Base-by-base conservation (phyloP, 495 filamentous ascomycete genomes). In the Copromyces sp. region DNA sequence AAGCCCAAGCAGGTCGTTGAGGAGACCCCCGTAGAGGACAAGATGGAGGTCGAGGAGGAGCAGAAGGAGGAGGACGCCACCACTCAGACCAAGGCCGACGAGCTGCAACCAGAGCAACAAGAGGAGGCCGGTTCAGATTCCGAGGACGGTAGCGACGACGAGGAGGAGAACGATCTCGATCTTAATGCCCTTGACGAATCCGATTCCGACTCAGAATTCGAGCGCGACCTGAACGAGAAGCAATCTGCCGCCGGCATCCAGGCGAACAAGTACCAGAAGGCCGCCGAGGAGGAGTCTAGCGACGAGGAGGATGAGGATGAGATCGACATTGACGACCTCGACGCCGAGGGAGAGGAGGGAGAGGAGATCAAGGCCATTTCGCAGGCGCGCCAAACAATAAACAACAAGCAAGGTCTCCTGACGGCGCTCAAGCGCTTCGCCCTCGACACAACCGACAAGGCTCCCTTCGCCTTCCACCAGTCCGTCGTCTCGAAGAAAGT, bases 381-480 rank as follows among this genome's bases (percentile, higher is more conserved):
- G 20, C 90, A 96, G 81, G 93, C 95, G 78, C 93, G 95, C 75
- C 90, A 97, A 74, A 98, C 94, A 61, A 98, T 98, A 84, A 98
- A 99, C 87, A 99, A 99, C 84, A 93, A 92, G 69, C 83, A 92
- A 71, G 95, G 93, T 29, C 92, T 99, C 42, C 89, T 86, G 71
- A 83, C 90, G 73, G 87, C 92, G 39, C 86, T 94, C 71, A 91
- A 91, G 76, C 92, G 93, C 77, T 94, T 99, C 77, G 81, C 84
- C 68, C 80, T 93, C 74, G 88, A 92, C 71, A 86, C 75, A 84
- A 82, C 86, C 71, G 79, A 79, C 44, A 83, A 79, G 53, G 78
- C 84, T 1, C 80, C 86, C 38, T 90, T 90, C 76, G 81, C 81
- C 68, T 83, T 85, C 72, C 87, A 89, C 78, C 86, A 88, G 73